Base-by-base conservation (phyloP, 257 asterid species). In the Solanum tarapatanum region DNA sequence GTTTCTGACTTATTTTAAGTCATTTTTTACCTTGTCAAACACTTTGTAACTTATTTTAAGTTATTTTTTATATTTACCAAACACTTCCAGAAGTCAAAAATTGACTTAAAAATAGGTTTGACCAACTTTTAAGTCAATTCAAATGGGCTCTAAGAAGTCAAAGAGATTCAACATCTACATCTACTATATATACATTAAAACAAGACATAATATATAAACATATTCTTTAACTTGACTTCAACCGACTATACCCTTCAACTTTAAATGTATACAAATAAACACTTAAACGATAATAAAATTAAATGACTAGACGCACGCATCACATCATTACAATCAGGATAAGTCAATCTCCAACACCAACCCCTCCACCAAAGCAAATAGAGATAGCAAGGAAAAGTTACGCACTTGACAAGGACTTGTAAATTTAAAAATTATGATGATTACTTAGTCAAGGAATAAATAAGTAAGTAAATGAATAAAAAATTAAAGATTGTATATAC, bases 241-340 rank as follows among this genome's bases (percentile, higher is more conserved):
- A 7, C 4, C 0, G 5, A 7, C 2, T 19, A 58, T 21, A 0
- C 11, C 26, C 11, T 19, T 7, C 4, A 7, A 21, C 0, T 19
- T 58, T 19, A 7, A 19, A 17, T 58, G 0, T 58, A 58, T 19
- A 58, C 24, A 7, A 58, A 2, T 58, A 19, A 58, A 58, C 2
- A 55, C 2, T 19, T 19, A 19, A 58, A 19, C 2, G 3, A 58
- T 58, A 7, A 58, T 58, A 58, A 58, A 58, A 58, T 7, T 19
- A 19, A 58, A 58, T 58, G 23, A 58, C 0, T 58, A 58, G 0
- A 58, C 11, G 0, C 11, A 55, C 11, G 0, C 23, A 6, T 55
- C 11, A 6, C 64, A 55, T 2, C 4, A 55, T 7, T 8, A 55
- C 11, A 19, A 51, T 51, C 17, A 17, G 62, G 62, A 51, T 6